Base-by-base conservation (phyloP, 2,329 filamentous ascomycete genomes). In the Epichloe festucae region DNA sequence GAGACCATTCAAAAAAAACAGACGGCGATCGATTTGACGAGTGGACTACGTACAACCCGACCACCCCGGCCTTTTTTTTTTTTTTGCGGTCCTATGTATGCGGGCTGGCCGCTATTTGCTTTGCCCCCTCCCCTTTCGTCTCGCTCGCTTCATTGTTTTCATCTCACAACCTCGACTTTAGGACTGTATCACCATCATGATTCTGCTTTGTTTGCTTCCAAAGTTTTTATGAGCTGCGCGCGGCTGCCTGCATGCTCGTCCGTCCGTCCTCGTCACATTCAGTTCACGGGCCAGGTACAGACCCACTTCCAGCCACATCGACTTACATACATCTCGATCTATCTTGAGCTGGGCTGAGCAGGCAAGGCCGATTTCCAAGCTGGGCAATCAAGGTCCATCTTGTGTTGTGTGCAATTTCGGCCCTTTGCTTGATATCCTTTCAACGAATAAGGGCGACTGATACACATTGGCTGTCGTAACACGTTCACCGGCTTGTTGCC, bases 251-350 rank as follows among this genome's bases (percentile, higher is more conserved):
- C 41, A 31, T 46, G 36, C 36, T 35, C 19, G 14, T 46, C 23
- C 17, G 38, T 41, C 47, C 38, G 34, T 36, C 12, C 19, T 41
- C 44, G 45, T 45, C 6, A 43, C 17, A 40, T 41, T 46, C 21
- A 21, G 15, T 39, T 41, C 46, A 46, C 36, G 40, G 36, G 34
- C 36, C n/a, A 34, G 23, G 41, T 41, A 45, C 27, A 36, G 46
- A 52, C 46, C 51, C 51, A 53, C 51, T 40, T 40, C 43, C 43
- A 50, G 51, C 51, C 43, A 44, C 51, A 45, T 53, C 42, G 44
- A 53, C 48, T 47, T 53, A 39, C 10, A 31, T 31, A 11, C 31
- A 31, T 31, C 31, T 31, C 31, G 8, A 31, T 31, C 31, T 31
- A 31, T 10, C 31, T 31, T 31, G 31, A 10, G 40, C 45, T 45